Base-by-base conservation (phyloP, 2,329 filamentous ascomycete genomes). In the Ophiocordyceps camponoti-floridani region DNA sequence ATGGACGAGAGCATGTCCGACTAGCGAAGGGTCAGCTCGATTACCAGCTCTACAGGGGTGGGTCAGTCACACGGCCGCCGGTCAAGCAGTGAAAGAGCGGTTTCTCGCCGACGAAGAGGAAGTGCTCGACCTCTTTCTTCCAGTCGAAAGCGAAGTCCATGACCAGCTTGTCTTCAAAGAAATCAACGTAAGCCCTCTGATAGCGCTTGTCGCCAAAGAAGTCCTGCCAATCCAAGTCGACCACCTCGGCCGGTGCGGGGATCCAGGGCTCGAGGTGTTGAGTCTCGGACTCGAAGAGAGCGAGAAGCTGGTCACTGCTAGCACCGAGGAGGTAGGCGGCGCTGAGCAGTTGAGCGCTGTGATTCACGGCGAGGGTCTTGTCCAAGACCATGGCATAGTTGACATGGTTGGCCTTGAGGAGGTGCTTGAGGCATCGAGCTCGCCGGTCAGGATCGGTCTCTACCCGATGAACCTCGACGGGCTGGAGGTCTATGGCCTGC, bases 1-100 rank as follows among this genome's bases (percentile, higher is more conserved):
- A 55, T 96, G 91, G 47, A 96, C 91, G n/a, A 96, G 68, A 1
- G 89, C 84, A 54, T 95, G 85, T 16, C 82, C 89, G 48, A 94
- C 84, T 89, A 50, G 14, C 4, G 18, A 4, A 45, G 14, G 8
- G 47, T 56, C 45, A 60, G 53, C 48, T 13, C 14, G 12, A 41
- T 12, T 7, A 6, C 40, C 12, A 23, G 19, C 7, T 12, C 23
- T 31, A 38, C 19, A 14, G 13, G 26, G n/a, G 43, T 18, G 6
- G 40, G 40, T 23, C 18, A 41, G 23, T 14, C 83, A 46, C 74
- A 91, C 85, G 72, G 45, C 85, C 86, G 41, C 79, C 73, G 45
- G 93, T 77, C 37, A 95, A 64, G 35, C 81, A 79, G 62, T 93
- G 84, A 54, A 94, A 74, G 46, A 98, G 63, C 4, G 89, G 88